Base-by-base conservation (phyloP, 2,329 filamentous ascomycete genomes). In the Fusarium sp. region DNA sequence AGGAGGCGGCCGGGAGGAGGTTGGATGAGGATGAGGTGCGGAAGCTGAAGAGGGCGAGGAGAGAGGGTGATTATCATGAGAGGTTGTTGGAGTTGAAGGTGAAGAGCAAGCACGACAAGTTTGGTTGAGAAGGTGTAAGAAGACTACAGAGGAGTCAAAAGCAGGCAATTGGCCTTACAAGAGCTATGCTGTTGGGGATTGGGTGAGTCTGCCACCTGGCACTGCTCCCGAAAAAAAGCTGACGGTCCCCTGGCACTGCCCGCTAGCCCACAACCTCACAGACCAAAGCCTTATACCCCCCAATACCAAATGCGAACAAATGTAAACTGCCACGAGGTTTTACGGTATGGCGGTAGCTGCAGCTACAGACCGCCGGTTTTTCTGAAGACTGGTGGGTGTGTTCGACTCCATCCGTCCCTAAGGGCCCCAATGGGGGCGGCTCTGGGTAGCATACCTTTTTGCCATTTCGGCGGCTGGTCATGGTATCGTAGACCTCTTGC, bases 71-170 rank as follows among this genome's bases (percentile, higher is more conserved):
- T 77, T 97, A 96, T 77, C 92, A 97, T 78, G 94, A 98, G 81
- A 87, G 87, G 72, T 81, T 97, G 75, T 81, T 98, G 70, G 90
- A 96, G 80, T 83, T 97, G 60, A 96, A 95, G 80, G 91, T 96
- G 29, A 97, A 97, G 83, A 90, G 89, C 61, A 97, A 97, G 82
- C 94, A 97, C 81, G 93, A 97, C 81, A 97, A 97, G 79, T 97
- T 77, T 71, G 77, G 78, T 9, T 81, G 68, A 79, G 20, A 11
- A 11, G 14, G 29, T 4, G 36, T 23, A 27, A 42, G 31, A 13
- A 46, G 7, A 23, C 9, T 16, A 6, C 8, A 40, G 18, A 33
- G 9, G 29, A 16, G 18, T 20, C 13, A 13, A 14, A 33, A 31
- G 8, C n/a, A 27, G 14, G 46, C 5, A 1, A 16, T 16, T 25